Base-by-base conservation (phyloP, 2,329 filamentous ascomycete species). In the Ilyonectria destructans region DNA sequence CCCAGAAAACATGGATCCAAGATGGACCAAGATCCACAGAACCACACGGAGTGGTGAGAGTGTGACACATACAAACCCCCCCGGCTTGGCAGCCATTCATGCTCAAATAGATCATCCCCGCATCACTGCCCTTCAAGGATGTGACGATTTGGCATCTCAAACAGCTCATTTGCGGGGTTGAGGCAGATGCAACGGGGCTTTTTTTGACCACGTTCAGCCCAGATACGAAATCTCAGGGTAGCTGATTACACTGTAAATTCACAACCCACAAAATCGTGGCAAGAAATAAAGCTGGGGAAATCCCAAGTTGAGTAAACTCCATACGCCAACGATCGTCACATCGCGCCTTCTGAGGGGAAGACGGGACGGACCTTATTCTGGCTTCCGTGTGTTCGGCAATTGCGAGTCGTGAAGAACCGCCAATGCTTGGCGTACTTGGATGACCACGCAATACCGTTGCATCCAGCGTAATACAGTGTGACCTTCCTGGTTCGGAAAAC, bases 41-140 rank as follows among this genome's bases (percentile, higher is more conserved):
- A 19, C 40, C 40, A 43, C 40, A 19, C 40, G 1, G 40, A 52
- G n/a, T 48, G 45, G 58, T 29, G 45, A 23, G 58, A 60, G 23
- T 29, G 46, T 60, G 58, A 60, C 58, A 60, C 58, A 60, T 48
- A 37, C 37, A 60, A 60, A 60, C 58, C 52, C 58, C 58, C 43
- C 58, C 40, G 57, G 31, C 40, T 43, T 43, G 40, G 40, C 40
- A 43, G 1, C 6, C 40, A 43, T 43, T 15, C 40, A 43, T 43
- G 40, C 8, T n/a, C 17, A 43, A 43, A 8, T n/a, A 13, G 5
- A n/a, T 17, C 15, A 43, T 43, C 40, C n/a, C 40, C 40, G 15
- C 40, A 43, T 43, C 37, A 7, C 7, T 43, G 17, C 40, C 40
- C n/a, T 43, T n/a, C 17, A 43, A 19, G 40, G 40, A 43, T 43